These are phyloP conservation scores for Monosporascus sp. DNA, from an alignment of 2,329 filamentous ascomycete genomes.

Conservation along the genomic window DNA sequence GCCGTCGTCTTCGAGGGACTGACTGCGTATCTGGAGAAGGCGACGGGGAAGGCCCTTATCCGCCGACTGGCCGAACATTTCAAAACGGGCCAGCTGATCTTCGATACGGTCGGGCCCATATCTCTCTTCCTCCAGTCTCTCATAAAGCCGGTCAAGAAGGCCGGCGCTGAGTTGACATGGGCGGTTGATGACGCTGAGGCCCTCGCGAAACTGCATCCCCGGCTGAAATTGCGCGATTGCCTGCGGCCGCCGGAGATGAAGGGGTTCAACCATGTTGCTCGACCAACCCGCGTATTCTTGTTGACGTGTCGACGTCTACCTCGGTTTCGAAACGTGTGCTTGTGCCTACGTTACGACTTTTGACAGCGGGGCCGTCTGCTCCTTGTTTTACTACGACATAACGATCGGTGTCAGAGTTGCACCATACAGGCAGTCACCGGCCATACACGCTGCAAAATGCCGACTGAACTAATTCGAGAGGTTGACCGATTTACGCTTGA, in stretches of 20 bases:
- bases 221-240: constrained; percentile 14
- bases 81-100: constrained; percentile 20
- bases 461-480: too few species aligned
- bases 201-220: constrained; percentile 15
- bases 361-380: not conserved
- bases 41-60: constrained; percentile 17
- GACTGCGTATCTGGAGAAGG: constrained; percentile 23
- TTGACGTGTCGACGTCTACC: constrained; percentile 11
- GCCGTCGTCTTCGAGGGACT: constrained; percentile 28
- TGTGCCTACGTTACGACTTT: constrained; percentile 11
- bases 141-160: constrained; percentile 8
- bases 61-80: constrained; percentile 19
- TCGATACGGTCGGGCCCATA: constrained; percentile 17
- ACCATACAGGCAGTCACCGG: too few species aligned
- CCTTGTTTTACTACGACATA: too few species aligned
- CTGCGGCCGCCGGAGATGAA: constrained; percentile 7
- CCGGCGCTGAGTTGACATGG: constrained; percentile 18
- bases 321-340: constrained; percentile 12
- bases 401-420: too few species aligned
- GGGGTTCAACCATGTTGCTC: constrained; percentile 6
- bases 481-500: too few species aligned
- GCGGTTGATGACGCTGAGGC: constrained; percentile 17
- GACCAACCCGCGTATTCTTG: constrained; percentile 7
- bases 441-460: too few species aligned
- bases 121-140: constrained; percentile 10